Evolutionary conservation across 2,329 filamentous ascomycete species (phyloP), one percentile per base, ranked within the genome.

Genomic region (Bipolaris gigantea): DNA sequence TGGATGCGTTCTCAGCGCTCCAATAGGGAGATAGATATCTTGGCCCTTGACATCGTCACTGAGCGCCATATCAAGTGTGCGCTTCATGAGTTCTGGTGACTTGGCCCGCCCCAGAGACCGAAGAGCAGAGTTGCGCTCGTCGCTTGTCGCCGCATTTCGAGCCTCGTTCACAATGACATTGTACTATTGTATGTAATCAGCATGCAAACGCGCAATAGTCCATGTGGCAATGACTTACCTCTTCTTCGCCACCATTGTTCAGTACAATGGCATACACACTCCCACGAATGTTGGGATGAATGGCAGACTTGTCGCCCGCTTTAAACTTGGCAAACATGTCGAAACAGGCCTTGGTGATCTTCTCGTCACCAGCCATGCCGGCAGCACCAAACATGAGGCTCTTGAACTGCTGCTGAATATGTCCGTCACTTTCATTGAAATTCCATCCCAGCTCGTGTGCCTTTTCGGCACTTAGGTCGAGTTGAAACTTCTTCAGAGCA

Each of bases 351-450:
- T 85, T 82, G 69, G 93, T 85, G 57, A 96, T 85, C 62, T 83
- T 80, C 66, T 92, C 80, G 67, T 97, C 93, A 32, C 91, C 92
- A 41, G 87, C 83, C 62, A 90, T 80, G 53, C 92, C 93, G 46
- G 93, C 91, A 63, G 83, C 85, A 57, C 89, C 89, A 72, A 97
- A 97, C 73, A 97, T 83, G 71, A 97, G 84, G 13, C 86, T 87
- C 81, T 97, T 97, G 83, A 96, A 95, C 73, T 97, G 92, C 75
- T 96, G 92, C 73, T 92, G 83, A 62, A 97, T 87, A 71, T 97
- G 92, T 45, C 89, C 90, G 66, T 97, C 93, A 3, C 82, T 83
- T 23, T 92, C 89, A 25, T 85, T 88, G 76, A 97, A 96, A 13
- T 85, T 78, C 93, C 93, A 97, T 55, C 93, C 93, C 40, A 95